phyloP scores from a whole-genome alignment of 306 rosid genomes.

The Castanea crenata region DNA sequence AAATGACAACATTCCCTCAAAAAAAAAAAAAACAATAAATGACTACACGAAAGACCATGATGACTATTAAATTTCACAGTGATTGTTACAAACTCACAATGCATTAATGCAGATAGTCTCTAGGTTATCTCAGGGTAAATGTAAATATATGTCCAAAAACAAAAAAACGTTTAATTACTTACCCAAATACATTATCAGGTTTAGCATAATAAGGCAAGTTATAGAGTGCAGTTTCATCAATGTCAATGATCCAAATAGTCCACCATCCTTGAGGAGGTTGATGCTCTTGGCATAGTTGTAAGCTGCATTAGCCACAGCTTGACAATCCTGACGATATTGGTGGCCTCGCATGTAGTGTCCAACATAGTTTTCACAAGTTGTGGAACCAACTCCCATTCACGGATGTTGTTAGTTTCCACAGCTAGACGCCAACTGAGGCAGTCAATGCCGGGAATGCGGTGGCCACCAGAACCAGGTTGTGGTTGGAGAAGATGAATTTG shows the following conservation, averaged over 20 bases:
- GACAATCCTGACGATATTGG: not conserved
- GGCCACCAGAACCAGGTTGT: not conserved
- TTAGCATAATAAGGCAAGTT: constrained; percentile 1
- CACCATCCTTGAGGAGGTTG: not conserved
- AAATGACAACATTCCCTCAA: too few species aligned
- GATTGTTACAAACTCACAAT: too few species aligned
- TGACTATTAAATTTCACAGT: too few species aligned
- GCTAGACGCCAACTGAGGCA: not conserved
- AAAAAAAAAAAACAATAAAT: too few species aligned
- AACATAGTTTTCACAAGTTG: not conserved
- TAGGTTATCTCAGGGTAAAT: not conserved
- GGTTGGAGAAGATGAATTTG: not conserved
- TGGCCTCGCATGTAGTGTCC: not conserved
- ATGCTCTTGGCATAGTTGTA: not conserved
- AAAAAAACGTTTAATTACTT: not conserved
- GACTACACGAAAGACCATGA: too few species aligned
- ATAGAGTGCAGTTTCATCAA: not conserved
- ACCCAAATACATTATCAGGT: not conserved
- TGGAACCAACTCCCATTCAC: not conserved
- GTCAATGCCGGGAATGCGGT: not conserved
- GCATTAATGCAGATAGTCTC: too few species aligned
- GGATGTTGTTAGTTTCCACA: not conserved
- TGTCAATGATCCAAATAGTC: not conserved
- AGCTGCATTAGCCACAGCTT: not conserved
- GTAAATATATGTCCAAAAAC: not conserved